Base-by-base conservation (phyloP, 2,329 filamentous ascomycete genomes). In the Fusarium nodosum region DNA sequence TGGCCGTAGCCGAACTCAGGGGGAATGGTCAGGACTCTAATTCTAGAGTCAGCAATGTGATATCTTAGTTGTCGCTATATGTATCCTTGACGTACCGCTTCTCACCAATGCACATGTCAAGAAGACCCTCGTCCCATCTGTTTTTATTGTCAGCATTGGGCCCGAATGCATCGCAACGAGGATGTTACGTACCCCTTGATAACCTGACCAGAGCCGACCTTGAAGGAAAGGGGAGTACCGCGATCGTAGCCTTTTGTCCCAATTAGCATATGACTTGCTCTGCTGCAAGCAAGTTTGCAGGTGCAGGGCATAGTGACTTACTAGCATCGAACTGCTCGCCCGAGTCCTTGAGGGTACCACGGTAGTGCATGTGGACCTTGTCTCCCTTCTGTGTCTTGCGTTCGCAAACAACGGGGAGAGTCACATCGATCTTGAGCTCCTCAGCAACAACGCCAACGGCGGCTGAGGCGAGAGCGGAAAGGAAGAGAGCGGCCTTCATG, bases 101-200 rank as follows among this genome's bases (percentile, higher is more conserved):
- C 85, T 98, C 95, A 67, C 96, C 95, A 74, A 97, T 91, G 82
- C 96, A 98, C 94, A 98, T 97, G 77, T 93, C 93, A 56, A 96
- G 75, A 39, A 98, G 86, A 51, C 95, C 95, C 78, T 97, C 82
- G 75, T 98, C 95, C 95, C 94, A 97, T 77, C 90, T 93, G 66
- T 50, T 52, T 41, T 30, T 45, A 55, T 38, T 60, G 64, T 77
- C 45, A 74, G 67, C 52, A 36, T 72, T 50, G 26, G 56, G 44
- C 48, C 57, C 46, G 50, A 46, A 60, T 62, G 26, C 39, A 56
- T 60, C 31, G 34, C 46, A 44, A 46, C 44, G 54, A 56, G 24
- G 66, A 52, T 52, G 18, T 7, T 30, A 52, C 88, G 75, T 78
- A 93, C 90, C 95, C 95, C 83, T 92, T 90, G 79, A 99, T 99